A percentile compares a stretch with the other conserved stretches of the same genome.
phyloP scores from a whole-genome alignment of 345 rosid genomes.

The Salix udensis region DNA sequence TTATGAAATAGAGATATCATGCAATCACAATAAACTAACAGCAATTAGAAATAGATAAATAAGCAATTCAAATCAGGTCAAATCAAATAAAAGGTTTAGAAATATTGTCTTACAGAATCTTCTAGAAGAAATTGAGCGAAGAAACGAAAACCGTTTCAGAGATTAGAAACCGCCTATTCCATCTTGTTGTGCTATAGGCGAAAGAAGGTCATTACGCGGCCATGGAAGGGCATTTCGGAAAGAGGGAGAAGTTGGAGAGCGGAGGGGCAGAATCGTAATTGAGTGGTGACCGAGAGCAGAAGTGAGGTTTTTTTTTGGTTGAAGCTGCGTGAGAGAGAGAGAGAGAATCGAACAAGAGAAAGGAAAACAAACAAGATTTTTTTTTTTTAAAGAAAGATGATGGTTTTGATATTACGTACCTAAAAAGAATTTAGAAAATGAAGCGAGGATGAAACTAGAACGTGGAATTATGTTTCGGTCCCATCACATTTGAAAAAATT shows the following conservation, averaged over 20 bases:
- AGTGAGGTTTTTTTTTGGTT: slow-evolving; percentile 10
- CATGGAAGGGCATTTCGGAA: slow-evolving; percentile 24
- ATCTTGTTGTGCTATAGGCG: background rate
- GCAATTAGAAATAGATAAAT: background rate
- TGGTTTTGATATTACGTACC: background rate
- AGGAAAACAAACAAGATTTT: slow-evolving; percentile 11
- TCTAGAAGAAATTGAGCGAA: slow-evolving; percentile 15
- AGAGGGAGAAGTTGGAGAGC: background rate
- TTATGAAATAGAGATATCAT: background rate
- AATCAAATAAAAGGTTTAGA: background rate
- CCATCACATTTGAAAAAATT: background rate
- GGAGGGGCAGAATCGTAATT: slow-evolving; percentile 37
- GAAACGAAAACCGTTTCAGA: slow-evolving; percentile 5
- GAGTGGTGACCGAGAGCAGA: slow-evolving; percentile 4
- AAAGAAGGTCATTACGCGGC: slow-evolving; percentile 12
- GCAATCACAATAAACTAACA: background rate
- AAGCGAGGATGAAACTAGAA: slow-evolving; percentile 11
- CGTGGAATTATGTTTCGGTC: background rate
- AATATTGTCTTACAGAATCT: slow-evolving; percentile 23
- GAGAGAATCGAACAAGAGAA: background rate
- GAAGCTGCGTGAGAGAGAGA: slow-evolving; percentile 5
- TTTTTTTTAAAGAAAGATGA: background rate
- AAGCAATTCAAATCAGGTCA: background rate
- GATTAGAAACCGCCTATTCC: slow-evolving; percentile 8
- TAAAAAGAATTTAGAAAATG: slow-evolving; percentile 6